Percentiles rank a stretch among this genome's conserved stretches.
phyloP scores from a whole-genome alignment of 2,329 filamentous ascomycete species.

The Scleromitrula shiraiana region DNA sequence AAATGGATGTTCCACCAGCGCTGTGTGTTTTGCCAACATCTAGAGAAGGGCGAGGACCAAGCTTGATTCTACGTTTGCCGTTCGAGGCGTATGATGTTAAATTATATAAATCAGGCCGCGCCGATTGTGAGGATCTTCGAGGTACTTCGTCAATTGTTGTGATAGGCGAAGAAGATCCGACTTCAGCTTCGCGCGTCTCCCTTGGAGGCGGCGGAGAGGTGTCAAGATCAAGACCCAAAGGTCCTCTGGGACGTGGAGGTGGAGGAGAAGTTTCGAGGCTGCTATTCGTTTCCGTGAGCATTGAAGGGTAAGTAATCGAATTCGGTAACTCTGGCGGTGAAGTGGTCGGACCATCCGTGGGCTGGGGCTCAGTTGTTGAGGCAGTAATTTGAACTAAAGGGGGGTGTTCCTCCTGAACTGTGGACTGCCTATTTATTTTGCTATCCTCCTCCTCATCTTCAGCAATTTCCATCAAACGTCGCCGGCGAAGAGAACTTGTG shows the following conservation, averaged over 20 bases:
- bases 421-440: conserved; percentile 51
- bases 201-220: conserved; percentile 11
- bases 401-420: conserved; percentile 39
- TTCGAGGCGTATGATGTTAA: conserved; percentile 40
- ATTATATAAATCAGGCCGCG: conserved; percentile 43
- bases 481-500: conserved; percentile 67
- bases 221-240: conserved; percentile 6
- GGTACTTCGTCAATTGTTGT: conserved; percentile 18
- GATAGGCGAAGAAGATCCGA: conserved; percentile 16
- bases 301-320: conserved; percentile 13
- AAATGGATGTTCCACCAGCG: conserved; percentile 48
- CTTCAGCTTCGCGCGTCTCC: conserved; percentile 14
- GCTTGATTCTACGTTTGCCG: conserved; percentile 74
- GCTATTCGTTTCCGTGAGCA: conserved; percentile 13
- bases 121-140: conserved; percentile 40
- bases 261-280: conserved; percentile 25
- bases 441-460: conserved; percentile 69
- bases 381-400: conserved; percentile 23
- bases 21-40: conserved; percentile 56
- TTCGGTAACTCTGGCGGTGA: conserved; percentile 13
- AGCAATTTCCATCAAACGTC: conserved; percentile 83
- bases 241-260: conserved; percentile 4
- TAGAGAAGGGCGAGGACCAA: conserved; percentile 74
- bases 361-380: conserved; percentile 10
- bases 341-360: conserved; percentile 10